A percentile compares a stretch with the other conserved stretches of the same genome.
Conservation (phyloP, 768 basidiomycete species). For the Pleurotus sapidus region DNA sequence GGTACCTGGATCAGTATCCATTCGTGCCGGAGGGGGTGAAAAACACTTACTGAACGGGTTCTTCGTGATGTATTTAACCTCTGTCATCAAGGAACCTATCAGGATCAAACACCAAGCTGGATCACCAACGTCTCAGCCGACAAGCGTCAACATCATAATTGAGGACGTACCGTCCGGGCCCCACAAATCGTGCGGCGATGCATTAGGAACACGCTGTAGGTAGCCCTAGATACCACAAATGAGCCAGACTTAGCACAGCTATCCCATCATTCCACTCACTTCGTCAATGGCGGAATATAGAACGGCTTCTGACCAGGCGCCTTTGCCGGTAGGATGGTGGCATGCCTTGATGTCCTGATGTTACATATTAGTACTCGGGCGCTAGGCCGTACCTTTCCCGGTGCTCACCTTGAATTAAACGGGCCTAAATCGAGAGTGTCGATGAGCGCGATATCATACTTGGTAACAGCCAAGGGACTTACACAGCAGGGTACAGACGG, state of each 20-base stretch:
- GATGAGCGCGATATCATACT: background rate
- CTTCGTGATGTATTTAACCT: constrained; percentile 47
- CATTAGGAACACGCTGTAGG: constrained; percentile 54
- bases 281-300: constrained; percentile 37
- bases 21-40: background rate
- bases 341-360: constrained; percentile 18
- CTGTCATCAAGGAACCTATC: constrained; percentile 66
- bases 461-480: constrained; percentile 13
- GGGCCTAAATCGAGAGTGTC: constrained; percentile 20
- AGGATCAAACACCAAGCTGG: constrained; percentile 60
- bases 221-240: constrained; percentile 21
- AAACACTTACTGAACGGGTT: constrained; percentile 43
- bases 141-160: too few species aligned
- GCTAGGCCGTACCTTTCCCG: background rate
- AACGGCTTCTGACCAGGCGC: constrained; percentile 31
- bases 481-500: constrained; percentile 52
- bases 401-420: constrained; percentile 28
- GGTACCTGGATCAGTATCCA: constrained; percentile 10
- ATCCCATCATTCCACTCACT: constrained; percentile 12
- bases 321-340: constrained; percentile 23
- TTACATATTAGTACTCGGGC: background rate
- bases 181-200: constrained; percentile 65
- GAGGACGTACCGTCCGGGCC: constrained; percentile 54
- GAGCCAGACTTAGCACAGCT: too few species aligned
- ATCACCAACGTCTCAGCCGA: too few species aligned